phyloP scores from a whole-genome alignment of 106 monocot genomes.

The Dendrobium huoshanense region DNA sequence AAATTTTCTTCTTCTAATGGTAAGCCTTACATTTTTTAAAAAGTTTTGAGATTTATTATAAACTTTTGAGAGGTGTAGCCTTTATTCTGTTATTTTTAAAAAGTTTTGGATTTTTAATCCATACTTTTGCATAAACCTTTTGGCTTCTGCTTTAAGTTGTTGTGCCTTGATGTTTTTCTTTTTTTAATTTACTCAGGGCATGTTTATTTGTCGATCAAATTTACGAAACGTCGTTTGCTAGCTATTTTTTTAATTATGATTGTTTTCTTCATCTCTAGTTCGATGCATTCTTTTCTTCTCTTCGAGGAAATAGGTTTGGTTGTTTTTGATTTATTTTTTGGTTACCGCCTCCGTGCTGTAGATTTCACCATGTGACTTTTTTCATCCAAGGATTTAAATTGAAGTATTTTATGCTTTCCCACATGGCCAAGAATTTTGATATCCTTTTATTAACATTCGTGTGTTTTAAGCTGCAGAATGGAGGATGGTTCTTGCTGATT shows the following conservation, averaged over 20 bases:
- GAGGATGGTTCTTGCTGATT: slow-evolving; percentile 90
- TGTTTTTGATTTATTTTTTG: not conserved
- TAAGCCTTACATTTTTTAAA: not conserved
- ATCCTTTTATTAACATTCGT: not conserved
- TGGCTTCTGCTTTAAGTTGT: too few relatives aligned
- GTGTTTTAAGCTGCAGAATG: slow-evolving; percentile 32
- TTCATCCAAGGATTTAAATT: not conserved
- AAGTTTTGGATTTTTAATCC: too few relatives aligned
- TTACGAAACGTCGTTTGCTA: too few relatives aligned
- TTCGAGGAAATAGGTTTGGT: not conserved
- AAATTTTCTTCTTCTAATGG: slow-evolving; percentile 26
- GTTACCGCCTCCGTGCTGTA: not conserved
- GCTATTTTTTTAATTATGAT: not conserved
- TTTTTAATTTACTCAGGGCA: too few relatives aligned
- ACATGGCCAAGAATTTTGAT: not conserved
- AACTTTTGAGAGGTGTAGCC: not conserved
- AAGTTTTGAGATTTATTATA: not conserved
- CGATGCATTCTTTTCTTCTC: not conserved
- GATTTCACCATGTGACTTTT: not conserved
- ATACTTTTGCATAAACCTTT: too few relatives aligned
- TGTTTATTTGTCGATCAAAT: too few relatives aligned
- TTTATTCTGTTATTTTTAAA: not conserved
- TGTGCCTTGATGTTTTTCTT: too few relatives aligned
- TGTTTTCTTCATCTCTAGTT: not conserved
- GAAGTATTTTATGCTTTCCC: not conserved